Conservation (phyloP, 352 stramenopile species). For the Pythium biforme region DNA sequence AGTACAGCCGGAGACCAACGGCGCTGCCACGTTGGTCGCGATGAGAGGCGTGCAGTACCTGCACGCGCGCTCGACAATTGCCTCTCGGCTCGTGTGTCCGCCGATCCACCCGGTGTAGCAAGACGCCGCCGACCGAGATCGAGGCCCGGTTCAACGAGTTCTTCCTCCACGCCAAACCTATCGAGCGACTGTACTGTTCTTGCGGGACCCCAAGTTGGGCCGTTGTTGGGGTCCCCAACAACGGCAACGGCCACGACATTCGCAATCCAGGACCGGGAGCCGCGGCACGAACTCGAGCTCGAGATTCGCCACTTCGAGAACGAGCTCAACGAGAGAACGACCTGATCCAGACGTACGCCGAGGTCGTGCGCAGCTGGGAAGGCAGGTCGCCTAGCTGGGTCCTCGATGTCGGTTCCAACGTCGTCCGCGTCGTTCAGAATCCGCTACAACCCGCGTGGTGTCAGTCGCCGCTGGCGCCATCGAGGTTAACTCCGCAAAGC, state of each 20-base stretch:
- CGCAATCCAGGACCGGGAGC: slow-evolving; percentile 3
- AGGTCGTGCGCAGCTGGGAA: slow-evolving; percentile 82
- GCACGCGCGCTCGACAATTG: slow-evolving; percentile 67
- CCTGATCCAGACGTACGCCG: slow-evolving; percentile 80
- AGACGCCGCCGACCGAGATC: slow-evolving; percentile 76
- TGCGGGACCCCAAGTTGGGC: slow-evolving; percentile 52
- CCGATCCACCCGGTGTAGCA: slow-evolving; percentile 79
- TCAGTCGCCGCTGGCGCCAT: too few species aligned
- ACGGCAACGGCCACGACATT: not conserved
- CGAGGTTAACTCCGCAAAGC: too few species aligned
- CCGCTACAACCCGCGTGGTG: too few species aligned
- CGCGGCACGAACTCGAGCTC: slow-evolving; percentile 60
- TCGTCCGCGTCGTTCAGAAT: too few species aligned
- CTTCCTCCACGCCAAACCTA: slow-evolving; percentile 79
- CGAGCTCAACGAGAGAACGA: slow-evolving; percentile 81
- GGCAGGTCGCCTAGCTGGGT: too few species aligned
- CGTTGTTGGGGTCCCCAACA: too few species aligned
- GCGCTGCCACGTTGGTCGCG: slow-evolving; percentile 19
- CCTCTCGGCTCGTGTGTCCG: slow-evolving; percentile 69
- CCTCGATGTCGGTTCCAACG: too few species aligned
- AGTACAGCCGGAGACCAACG: not conserved
- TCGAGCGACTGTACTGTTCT: slow-evolving; percentile 75
- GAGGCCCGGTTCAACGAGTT: slow-evolving; percentile 68
- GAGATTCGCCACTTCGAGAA: slow-evolving; percentile 75
- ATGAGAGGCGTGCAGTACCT: slow-evolving; percentile 50